Evolutionary conservation across 768 basidiomycete genomes (phyloP).

Genomic region (Obba rivulosa): DNA sequence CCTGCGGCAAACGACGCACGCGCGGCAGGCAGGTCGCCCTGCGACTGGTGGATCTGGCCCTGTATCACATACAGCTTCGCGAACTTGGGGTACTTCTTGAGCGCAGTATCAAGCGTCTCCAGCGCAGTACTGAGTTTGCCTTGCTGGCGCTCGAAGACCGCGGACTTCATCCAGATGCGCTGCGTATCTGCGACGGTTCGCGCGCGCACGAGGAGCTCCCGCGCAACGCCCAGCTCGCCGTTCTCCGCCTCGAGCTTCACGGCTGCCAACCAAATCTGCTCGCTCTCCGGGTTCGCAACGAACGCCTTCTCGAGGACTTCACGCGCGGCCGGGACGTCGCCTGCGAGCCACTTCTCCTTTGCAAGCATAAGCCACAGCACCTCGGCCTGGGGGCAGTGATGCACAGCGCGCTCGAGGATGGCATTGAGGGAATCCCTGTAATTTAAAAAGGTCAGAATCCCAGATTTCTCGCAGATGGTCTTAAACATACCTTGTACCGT

Average conservation of each 20-base stretch:
- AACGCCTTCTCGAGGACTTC: constrained; percentile 87
- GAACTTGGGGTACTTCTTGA: constrained; percentile 82
- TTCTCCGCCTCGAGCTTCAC: constrained; percentile 97
- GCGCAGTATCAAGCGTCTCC: constrained; percentile 65
- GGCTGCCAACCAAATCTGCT: constrained; percentile 96
- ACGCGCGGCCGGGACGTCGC: constrained; percentile 88
- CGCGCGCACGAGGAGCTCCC: constrained; percentile 83
- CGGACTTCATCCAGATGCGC: constrained; percentile 99
- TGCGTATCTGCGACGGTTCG: constrained; percentile 89
- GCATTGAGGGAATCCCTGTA: constrained; percentile 73
- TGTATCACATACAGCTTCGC: constrained; percentile 97
- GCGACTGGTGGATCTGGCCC: constrained; percentile 79
- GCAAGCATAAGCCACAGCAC: constrained; percentile 97
- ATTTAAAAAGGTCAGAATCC: constrained; percentile 1
- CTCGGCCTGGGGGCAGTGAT: constrained; percentile 92
- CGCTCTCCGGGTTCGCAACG: constrained; percentile 92
- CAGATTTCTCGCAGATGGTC: constrained; percentile 4
- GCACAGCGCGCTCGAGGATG: constrained; percentile 76
- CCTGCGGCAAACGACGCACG: constrained; percentile 81
- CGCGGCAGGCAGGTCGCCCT: constrained; percentile 56
- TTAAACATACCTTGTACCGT: constrained; percentile 65
- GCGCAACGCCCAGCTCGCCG: constrained; percentile 80
- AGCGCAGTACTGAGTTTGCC: constrained; percentile 70
- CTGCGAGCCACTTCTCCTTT: constrained; percentile 92
- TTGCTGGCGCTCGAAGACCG: constrained; percentile 91